Conservation (phyloP, 768 basidiomycete species). For the Russula olivacea region DNA sequence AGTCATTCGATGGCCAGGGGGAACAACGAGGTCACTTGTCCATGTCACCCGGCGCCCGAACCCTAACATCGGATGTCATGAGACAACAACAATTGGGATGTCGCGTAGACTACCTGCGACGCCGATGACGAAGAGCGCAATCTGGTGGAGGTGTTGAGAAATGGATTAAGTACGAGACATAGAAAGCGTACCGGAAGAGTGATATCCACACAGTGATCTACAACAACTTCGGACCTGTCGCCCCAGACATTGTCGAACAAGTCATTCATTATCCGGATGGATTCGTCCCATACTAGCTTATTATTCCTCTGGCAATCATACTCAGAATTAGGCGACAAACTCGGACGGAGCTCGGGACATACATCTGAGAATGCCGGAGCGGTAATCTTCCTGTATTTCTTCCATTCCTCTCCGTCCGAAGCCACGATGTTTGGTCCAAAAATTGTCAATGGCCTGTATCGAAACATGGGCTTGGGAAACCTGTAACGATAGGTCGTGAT, state of each 20-base stretch:
- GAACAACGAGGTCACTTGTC: constrained; percentile 38
- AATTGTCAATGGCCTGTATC: constrained; percentile 43
- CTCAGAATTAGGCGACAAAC: not conserved
- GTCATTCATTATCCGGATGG: constrained; percentile 31
- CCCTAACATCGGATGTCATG: constrained; percentile 23
- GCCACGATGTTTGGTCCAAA: constrained; percentile 59
- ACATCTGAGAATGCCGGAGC: constrained; percentile 63
- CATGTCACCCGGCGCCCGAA: constrained; percentile 49
- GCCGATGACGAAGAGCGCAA: constrained; percentile 52
- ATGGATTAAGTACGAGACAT: not conserved
- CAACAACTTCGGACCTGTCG: constrained; percentile 34
- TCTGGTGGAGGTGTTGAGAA: constrained; percentile 31
- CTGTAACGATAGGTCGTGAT: constrained; percentile 42
- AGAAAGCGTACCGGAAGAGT: constrained; percentile 45
- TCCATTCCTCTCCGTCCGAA: constrained; percentile 61
- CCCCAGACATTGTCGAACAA: constrained; percentile 44
- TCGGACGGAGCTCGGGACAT: not conserved
- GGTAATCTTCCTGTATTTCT: constrained; percentile 54
- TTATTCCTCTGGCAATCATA: constrained; percentile 32
- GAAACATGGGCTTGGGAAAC: constrained; percentile 51
- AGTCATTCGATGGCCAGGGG: constrained; percentile 42
- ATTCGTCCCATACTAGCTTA: constrained; percentile 38
- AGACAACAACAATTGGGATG: not conserved
- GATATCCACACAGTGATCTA: constrained; percentile 47
- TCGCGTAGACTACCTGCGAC: constrained; percentile 35